A percentile compares a stretch with the other conserved stretches of the same genome.
phyloP scores from a whole-genome alignment of 148 eudicot genomes.

The Rhododendron kiyosumense region DNA sequence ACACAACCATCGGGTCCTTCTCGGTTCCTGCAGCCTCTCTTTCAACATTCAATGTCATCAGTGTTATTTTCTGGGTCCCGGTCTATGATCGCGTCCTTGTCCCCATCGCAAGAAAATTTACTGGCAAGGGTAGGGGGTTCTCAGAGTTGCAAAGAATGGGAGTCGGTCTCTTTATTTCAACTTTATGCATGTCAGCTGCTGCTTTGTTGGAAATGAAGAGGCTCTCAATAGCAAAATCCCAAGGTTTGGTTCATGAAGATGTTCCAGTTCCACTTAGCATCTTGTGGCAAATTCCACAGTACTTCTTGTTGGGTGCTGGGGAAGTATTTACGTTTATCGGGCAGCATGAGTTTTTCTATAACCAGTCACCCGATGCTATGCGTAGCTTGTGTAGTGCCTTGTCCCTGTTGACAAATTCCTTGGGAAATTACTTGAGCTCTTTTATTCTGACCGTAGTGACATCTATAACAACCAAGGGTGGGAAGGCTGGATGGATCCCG shows the following conservation, averaged over 20 bases:
- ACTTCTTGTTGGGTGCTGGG: constrained; percentile 45
- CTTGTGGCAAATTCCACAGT: constrained; percentile 52
- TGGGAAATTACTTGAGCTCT: constrained; percentile 57
- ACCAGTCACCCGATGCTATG: constrained; percentile 59
- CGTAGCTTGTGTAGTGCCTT: constrained; percentile 46
- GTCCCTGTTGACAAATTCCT: constrained; percentile 30
- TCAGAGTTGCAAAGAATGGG: constrained; percentile 55
- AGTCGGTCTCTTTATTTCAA: constrained; percentile 43
- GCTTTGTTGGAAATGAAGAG: constrained; percentile 46
- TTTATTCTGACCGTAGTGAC: constrained; percentile 43
- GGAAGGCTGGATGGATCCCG: constrained; percentile 44
- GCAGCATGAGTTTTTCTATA: constrained; percentile 52
- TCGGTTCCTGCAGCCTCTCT: constrained; percentile 43
- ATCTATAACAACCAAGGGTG: constrained; percentile 32
- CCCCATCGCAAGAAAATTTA: constrained; percentile 34
- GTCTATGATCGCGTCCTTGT: constrained; percentile 37
- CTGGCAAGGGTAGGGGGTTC: constrained; percentile 40
- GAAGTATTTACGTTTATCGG: constrained; percentile 46
- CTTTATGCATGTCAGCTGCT: constrained; percentile 41
- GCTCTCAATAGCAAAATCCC: constrained; percentile 31
- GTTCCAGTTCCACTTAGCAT: constrained; percentile 34
- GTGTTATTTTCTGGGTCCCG: constrained; percentile 51
- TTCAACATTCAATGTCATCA: constrained; percentile 33
- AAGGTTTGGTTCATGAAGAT: constrained; percentile 30
- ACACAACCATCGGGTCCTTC: constrained; percentile 37